phyloP scores from a whole-genome alignment of 2,329 filamentous ascomycete species.

The Thielaviopsis ethacetica region DNA sequence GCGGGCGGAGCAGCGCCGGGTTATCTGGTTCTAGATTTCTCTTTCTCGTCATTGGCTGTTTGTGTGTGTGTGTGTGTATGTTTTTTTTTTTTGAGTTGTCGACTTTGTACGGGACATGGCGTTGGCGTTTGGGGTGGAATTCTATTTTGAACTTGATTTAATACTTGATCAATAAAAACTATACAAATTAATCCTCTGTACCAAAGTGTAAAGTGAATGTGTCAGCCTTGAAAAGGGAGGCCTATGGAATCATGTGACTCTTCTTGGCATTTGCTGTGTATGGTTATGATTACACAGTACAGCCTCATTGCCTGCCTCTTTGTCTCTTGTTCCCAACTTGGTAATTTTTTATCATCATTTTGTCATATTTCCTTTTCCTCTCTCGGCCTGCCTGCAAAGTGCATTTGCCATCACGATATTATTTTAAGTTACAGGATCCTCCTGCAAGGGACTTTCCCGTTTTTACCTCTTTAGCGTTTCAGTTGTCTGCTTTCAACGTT shows the following conservation, averaged over 20 bases:
- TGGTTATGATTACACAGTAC: no score
- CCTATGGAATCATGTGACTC: no score
- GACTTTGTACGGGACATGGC: no score
- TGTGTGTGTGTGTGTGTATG: neutral
- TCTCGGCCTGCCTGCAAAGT: neutral
- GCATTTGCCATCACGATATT: neutral
- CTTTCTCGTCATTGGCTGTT: neutral
- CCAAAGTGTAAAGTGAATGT: no score
- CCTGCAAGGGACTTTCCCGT: neutral
- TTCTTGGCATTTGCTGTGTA: no score
- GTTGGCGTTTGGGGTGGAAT: no score
- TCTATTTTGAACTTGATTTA: no score
- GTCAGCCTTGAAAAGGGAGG: no score
- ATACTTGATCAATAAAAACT: no score
- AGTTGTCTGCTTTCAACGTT: neutral
- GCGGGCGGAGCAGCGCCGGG: slow-evolving; percentile 8
- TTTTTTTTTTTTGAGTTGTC: neutral
- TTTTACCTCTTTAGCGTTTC: neutral
- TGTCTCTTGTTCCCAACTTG: neutral
- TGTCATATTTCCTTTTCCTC: neutral
- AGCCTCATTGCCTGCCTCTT: no score
- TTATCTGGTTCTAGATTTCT: slow-evolving; percentile 11
- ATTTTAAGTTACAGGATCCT: neutral
- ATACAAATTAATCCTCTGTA: no score
- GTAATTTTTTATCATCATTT: neutral